Evolutionary conservation across 768 basidiomycete genomes (phyloP).

Genomic region (Exidia glandulosa): DNA sequence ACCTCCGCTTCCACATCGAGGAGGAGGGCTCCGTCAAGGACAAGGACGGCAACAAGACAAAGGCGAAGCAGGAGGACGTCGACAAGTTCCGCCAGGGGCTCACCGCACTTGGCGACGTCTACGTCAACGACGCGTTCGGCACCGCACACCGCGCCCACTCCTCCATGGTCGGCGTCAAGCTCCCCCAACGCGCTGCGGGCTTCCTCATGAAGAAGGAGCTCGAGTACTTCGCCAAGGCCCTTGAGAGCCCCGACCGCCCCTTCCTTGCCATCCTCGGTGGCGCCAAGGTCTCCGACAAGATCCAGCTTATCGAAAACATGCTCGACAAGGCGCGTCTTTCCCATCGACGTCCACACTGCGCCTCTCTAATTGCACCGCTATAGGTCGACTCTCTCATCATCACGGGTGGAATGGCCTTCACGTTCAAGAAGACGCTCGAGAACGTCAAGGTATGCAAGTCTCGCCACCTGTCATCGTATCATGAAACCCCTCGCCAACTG

Average conservation of each 20-base stretch:
- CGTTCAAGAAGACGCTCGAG: constrained; percentile 92
- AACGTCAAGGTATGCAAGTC: constrained; percentile 44
- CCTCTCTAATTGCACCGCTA: neutral
- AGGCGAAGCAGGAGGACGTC: constrained; percentile 77
- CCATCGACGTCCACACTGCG: neutral
- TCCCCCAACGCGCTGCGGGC: constrained; percentile 85
- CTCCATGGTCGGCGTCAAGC: constrained; percentile 93
- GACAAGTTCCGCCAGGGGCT: constrained; percentile 77
- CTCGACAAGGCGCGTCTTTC: constrained; percentile 68
- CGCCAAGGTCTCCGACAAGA: constrained; percentile 98
- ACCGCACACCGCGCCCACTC: constrained; percentile 98
- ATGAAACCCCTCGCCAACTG: neutral
- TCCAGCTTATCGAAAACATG: constrained; percentile 98
- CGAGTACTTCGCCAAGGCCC: constrained; percentile 95
- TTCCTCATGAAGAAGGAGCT: constrained; percentile 98
- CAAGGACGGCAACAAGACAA: constrained; percentile 87
- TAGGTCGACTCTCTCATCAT: constrained; percentile 94
- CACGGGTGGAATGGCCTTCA: constrained; percentile 98
- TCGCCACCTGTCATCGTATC: constrained; percentile 11
- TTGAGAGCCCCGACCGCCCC: constrained; percentile 87
- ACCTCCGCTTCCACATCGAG: constrained; percentile 95
- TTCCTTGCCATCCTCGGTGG: constrained; percentile 98
- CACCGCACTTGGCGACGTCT: constrained; percentile 88
- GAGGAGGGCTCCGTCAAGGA: constrained; percentile 94
- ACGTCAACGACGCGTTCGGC: constrained; percentile 97